Evolutionary conservation across 345 rosid species (phyloP).

Genomic region (Gossypium australe): DNA sequence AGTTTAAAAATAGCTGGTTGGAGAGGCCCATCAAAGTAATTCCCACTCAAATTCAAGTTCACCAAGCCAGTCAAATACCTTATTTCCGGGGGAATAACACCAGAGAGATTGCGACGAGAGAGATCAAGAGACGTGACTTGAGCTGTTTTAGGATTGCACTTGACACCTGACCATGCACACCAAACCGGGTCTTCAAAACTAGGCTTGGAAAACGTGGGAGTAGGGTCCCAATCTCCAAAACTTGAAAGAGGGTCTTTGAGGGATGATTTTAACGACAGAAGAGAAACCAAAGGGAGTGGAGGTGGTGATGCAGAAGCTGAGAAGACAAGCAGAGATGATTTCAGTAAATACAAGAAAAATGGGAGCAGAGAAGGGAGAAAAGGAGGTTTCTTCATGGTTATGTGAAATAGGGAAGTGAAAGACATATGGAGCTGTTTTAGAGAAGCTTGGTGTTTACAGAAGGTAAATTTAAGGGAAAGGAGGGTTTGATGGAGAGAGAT

Average conservation of each 20-base stretch:
- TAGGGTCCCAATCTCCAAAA: constrained; percentile 65
- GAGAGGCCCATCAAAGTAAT: constrained; percentile 57
- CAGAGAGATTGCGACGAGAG: constrained; percentile 69
- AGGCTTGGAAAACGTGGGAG: constrained; percentile 24
- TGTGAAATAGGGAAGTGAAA: constrained; percentile 15
- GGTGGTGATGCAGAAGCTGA: constrained; percentile 33
- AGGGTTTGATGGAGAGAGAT: constrained; percentile 36
- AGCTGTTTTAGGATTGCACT: constrained; percentile 48
- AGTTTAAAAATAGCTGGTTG: constrained; percentile 54
- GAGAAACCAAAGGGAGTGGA: constrained; percentile 53
- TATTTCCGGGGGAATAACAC: constrained; percentile 55
- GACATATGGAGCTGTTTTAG: constrained; percentile 18
- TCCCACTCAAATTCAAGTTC: constrained; percentile 69
- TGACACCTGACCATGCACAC: constrained; percentile 89
- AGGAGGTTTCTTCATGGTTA: constrained; percentile 42
- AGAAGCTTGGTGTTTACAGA: constrained; percentile 20
- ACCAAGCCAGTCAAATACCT: constrained; percentile 48
- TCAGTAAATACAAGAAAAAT: constrained; percentile 26
- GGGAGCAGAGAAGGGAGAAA: constrained; percentile 26
- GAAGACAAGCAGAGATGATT: constrained; percentile 4
- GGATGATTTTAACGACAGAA: constrained; percentile 65
- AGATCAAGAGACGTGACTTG: constrained; percentile 69
- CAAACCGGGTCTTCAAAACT: constrained; percentile 38
- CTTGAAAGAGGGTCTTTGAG: constrained; percentile 48
- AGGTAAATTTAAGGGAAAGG: constrained; percentile 55